phyloP scores from a whole-genome alignment of 2,329 filamentous ascomycete genomes.

The Ophiostoma populinum region DNA sequence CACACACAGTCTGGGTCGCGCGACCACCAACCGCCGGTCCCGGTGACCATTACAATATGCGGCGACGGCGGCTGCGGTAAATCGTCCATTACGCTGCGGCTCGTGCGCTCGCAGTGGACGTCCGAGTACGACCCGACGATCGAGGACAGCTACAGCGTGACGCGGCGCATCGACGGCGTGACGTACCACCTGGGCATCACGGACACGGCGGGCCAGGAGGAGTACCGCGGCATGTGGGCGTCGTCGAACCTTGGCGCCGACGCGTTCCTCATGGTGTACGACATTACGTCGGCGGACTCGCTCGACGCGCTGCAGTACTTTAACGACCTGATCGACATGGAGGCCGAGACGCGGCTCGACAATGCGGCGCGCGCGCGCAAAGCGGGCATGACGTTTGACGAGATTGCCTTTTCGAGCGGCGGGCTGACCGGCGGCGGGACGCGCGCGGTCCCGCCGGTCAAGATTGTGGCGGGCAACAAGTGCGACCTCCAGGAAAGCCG shows the following conservation, averaged over 20 bases:
- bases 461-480: conserved; percentile 76
- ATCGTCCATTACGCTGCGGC: conserved; percentile 67
- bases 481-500: conserved; percentile 59
- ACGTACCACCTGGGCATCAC: conserved; percentile 65
- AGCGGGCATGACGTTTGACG: conserved; percentile 20
- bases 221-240: conserved; percentile 78
- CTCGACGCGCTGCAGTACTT: conserved; percentile 62
- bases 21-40: conserved; percentile 27
- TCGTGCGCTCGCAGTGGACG: conserved; percentile 71
- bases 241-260: conserved; percentile 62
- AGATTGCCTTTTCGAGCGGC: conserved; percentile 2
- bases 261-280: conserved; percentile 74
- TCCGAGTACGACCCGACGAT: conserved; percentile 69
- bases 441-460: conserved; percentile 53
- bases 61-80: conserved; percentile 76
- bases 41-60: conserved; percentile 65
- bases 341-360: conserved; percentile 51
- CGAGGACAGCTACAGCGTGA: conserved; percentile 73
- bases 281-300: conserved; percentile 56
- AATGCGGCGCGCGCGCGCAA: conserved; percentile 35
- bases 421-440: conserved; percentile 13
- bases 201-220: conserved; percentile 78
- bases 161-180: conserved; percentile 62
- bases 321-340: conserved; percentile 70
- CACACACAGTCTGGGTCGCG: conserved; percentile 9